Percentiles rank a stretch among this genome's conserved stretches.
Conservation (phyloP, 495 filamentous ascomycete genomes). For the Aspergillus ostianus region DNA sequence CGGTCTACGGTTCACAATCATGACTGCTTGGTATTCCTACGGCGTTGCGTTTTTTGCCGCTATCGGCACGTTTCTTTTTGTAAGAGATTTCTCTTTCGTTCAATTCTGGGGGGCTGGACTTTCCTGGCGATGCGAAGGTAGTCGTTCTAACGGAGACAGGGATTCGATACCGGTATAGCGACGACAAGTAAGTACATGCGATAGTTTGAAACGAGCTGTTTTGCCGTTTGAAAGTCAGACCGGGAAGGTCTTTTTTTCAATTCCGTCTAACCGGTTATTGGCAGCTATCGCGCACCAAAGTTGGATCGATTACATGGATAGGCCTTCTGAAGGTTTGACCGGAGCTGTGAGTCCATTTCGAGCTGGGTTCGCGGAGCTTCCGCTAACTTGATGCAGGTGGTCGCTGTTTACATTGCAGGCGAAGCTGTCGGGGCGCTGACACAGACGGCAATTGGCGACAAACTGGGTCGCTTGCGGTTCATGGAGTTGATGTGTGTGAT, state of each 20-base stretch:
- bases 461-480: conserved; percentile 55
- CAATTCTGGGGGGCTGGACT: not conserved
- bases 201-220: not conserved
- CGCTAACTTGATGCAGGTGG: conserved; percentile 34
- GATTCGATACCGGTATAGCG: conserved; percentile 59
- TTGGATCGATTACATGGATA: conserved; percentile 58
- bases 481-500: conserved; percentile 58
- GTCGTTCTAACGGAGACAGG: conserved; percentile 31
- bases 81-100: conserved; percentile 23
- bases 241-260: not conserved
- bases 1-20: conserved; percentile 16
- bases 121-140: not conserved
- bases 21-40: conserved; percentile 44
- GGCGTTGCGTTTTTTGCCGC: conserved; percentile 54
- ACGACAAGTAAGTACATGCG: conserved; percentile 51
- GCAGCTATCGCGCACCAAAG: conserved; percentile 58
- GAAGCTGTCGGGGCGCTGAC: conserved; percentile 53
- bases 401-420: conserved; percentile 60
- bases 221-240: too few relatives aligned
- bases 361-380: not conserved
- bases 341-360: conserved; percentile 46
- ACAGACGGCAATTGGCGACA: conserved; percentile 54
- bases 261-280: not conserved
- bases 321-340: conserved; percentile 53
- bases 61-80: conserved; percentile 58